A percentile compares a stretch with the other conserved stretches of the same genome.
phyloP scores from a whole-genome alignment of 2,329 filamentous ascomycete species.

The Ophiostoma sp. region DNA sequence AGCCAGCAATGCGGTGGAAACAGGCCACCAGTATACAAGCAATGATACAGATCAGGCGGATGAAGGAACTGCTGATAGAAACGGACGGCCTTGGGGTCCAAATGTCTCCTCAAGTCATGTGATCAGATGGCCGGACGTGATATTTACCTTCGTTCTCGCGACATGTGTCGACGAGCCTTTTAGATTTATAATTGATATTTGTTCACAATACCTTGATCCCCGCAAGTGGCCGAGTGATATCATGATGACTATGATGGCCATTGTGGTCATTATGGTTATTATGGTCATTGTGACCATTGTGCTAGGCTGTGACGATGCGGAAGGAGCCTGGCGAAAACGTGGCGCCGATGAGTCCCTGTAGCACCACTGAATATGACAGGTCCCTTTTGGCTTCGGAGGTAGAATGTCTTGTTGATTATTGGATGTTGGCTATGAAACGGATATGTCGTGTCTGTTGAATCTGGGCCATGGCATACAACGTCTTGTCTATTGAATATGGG shows the following conservation, averaged over 20 bases:
- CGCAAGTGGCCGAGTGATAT: conserved; percentile 1
- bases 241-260: no score
- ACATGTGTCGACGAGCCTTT: conserved; percentile 1
- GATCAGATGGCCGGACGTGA: background rate
- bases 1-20: background rate
- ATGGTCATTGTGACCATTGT: no score
- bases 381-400: background rate
- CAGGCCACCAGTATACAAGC: background rate
- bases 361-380: conserved; percentile 9
- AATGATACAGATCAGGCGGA: background rate
- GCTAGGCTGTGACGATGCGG: background rate
- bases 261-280: no score
- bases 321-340: background rate
- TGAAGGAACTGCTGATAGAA: background rate
- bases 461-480: no score
- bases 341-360: conserved; percentile 4
- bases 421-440: background rate
- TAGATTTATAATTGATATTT: background rate
- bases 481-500: background rate
- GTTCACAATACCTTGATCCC: background rate
- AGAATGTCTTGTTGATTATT: background rate
- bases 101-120: no score
- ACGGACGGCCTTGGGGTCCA: background rate
- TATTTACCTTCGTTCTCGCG: conserved; percentile 4
- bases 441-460: background rate